These are phyloP conservation scores for Lyophyllum atratum DNA, from an alignment of 768 basidiomycete genomes.

Conservation along the genomic window DNA sequence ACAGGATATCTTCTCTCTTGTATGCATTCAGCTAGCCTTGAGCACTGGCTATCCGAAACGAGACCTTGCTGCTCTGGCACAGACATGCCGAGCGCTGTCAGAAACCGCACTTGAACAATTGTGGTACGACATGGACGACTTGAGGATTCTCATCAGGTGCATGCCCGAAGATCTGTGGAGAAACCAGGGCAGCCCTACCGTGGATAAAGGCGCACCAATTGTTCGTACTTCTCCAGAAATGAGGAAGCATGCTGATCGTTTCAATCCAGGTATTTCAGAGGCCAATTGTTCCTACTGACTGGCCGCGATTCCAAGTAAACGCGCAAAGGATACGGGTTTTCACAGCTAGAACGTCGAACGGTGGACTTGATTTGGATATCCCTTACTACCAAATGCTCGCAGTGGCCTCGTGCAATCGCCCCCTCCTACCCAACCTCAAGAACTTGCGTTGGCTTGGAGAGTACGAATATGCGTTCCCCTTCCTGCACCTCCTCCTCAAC, in stretches of 20 bases:
- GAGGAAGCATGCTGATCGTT: background rate
- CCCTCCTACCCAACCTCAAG: background rate
- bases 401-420: background rate
- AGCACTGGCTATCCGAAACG: no score
- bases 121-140: background rate
- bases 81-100: background rate
- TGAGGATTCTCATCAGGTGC: background rate
- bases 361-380: background rate
- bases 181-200: background rate
- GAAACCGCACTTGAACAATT: background rate
- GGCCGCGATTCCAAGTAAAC: background rate
- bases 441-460: background rate
- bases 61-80: background rate
- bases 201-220: background rate
- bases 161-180: conserved; percentile 3
- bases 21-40: no score
- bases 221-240: background rate
- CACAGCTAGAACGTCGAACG: no score
- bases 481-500: background rate
- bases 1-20: no score
- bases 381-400: background rate
- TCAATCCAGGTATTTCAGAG: background rate
- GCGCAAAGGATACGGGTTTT: background rate
- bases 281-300: conserved; percentile 1
- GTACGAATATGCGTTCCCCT: background rate